These are phyloP conservation scores for Aurinia saxatilis DNA, from an alignment of 345 rosid species.

Conservation along the genomic window DNA sequence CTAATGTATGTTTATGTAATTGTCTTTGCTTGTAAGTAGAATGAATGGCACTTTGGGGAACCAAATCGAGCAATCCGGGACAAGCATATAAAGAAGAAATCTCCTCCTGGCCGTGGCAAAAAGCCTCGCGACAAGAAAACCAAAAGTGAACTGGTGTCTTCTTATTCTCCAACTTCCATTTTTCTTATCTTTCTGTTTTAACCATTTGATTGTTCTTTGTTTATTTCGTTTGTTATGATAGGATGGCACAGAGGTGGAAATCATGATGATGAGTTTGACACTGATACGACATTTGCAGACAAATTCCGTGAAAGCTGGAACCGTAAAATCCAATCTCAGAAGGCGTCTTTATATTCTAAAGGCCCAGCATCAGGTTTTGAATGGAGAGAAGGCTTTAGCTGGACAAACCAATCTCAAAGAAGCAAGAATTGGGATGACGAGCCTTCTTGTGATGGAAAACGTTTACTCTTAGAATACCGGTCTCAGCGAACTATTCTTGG, in stretches of 20 bases:
- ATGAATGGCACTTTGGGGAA: constrained; percentile 21
- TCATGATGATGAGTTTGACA: not conserved
- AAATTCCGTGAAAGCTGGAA: constrained; percentile 7
- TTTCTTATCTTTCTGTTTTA: not conserved
- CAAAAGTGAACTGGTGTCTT: constrained; percentile 18
- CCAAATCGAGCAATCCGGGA: constrained; percentile 19
- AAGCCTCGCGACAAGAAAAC: constrained; percentile 30
- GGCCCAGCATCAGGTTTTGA: constrained; percentile 34
- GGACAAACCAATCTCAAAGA: constrained; percentile 34
- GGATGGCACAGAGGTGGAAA: constrained; percentile 29
- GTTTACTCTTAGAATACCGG: constrained; percentile 36
- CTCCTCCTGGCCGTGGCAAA: constrained; percentile 26
- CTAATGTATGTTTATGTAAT: no score
- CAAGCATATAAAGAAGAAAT: constrained; percentile 23
- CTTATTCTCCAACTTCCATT: not conserved
- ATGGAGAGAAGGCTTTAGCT: constrained; percentile 50
- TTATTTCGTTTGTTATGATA: no score
- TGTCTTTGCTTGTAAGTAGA: no score
- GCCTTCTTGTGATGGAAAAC: constrained; percentile 27
- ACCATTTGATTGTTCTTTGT: not conserved
- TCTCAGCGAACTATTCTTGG: constrained; percentile 60
- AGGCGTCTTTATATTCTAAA: not conserved
- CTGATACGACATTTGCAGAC: constrained; percentile 8
- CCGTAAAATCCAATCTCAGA: not conserved
- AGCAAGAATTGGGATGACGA: constrained; percentile 34